Percentiles rank a stretch among this genome's conserved stretches.
Evolutionary conservation across 805 yeast species (phyloP).

Genomic region (Schwanniomyces occidentalis): DNA sequence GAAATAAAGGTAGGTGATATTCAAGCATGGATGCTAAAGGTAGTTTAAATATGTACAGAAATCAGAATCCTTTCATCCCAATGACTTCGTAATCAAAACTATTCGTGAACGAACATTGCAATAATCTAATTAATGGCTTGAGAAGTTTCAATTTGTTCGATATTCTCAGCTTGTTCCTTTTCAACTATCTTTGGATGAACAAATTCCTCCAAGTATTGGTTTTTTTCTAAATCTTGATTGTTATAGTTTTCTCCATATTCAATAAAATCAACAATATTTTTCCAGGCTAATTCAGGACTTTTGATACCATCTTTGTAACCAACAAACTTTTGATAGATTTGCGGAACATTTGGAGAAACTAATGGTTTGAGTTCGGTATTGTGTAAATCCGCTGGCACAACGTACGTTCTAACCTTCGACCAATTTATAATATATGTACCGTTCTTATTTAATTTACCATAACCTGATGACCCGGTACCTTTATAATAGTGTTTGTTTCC

Average conservation of each 20-base stretch:
- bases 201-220: constrained; percentile 36
- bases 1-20: too few relatives aligned
- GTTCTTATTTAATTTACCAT: constrained; percentile 72
- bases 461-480: constrained; percentile 95
- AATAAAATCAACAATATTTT: constrained; percentile 73
- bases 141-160: too few relatives aligned
- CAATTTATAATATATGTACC: constrained; percentile 82
- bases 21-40: too few relatives aligned
- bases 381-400: constrained; percentile 60
- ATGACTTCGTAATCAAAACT: too few relatives aligned
- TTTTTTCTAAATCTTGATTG: constrained; percentile 35
- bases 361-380: constrained; percentile 61
- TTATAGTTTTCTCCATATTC: constrained; percentile 63
- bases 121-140: too few relatives aligned
- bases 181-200: constrained; percentile 27
- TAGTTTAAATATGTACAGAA: too few relatives aligned
- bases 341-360: constrained; percentile 73
- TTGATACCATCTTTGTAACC: constrained; percentile 73
- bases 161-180: constrained; percentile 15
- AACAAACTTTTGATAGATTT: constrained; percentile 61
- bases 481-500: constrained; percentile 94
- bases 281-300: constrained; percentile 71
- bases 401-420: constrained; percentile 86
- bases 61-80: too few relatives aligned
- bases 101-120: too few relatives aligned